Evolutionary conservation across 2,329 filamentous ascomycete species (phyloP).

Genomic region (Colletotrichum higginsianum): DNA sequence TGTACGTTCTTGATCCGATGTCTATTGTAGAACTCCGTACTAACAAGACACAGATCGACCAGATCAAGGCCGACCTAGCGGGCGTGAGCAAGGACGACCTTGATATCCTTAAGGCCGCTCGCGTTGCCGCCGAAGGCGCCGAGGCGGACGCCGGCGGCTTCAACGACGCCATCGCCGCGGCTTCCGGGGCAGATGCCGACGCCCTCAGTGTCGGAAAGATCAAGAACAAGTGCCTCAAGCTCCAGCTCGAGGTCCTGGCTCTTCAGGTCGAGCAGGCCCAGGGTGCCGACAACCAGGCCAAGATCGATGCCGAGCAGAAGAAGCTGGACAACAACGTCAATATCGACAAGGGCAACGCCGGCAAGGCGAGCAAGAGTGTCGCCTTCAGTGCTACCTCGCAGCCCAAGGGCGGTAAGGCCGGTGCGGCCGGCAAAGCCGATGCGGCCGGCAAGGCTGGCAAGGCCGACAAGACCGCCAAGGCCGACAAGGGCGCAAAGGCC

Average conservation of each 20-base stretch:
- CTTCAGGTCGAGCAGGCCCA: constrained; percentile 68
- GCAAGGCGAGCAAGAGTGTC: constrained; percentile 54
- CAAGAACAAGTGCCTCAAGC: constrained; percentile 74
- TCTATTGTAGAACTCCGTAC: neutral
- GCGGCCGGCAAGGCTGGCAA: too few species aligned
- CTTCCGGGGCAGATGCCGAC: constrained; percentile 57
- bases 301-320: constrained; percentile 62
- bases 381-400: constrained; percentile 51
- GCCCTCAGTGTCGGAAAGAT: constrained; percentile 70
- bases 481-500: too few species aligned
- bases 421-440: neutral
- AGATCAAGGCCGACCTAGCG: constrained; percentile 56
- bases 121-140: constrained; percentile 66
- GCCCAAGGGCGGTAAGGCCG: neutral
- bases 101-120: constrained; percentile 65
- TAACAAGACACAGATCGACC: constrained; percentile 25
- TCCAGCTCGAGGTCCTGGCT: constrained; percentile 66
- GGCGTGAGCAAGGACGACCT: constrained; percentile 63
- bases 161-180: constrained; percentile 67
- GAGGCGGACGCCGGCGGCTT: constrained; percentile 63
- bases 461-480: too few species aligned
- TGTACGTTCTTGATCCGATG: constrained; percentile 49
- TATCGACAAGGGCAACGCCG: constrained; percentile 52
- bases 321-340: constrained; percentile 70
- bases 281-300: constrained; percentile 57